phyloP scores from a whole-genome alignment of 2,329 filamentous ascomycete species.

The Penicillium olsonii region DNA sequence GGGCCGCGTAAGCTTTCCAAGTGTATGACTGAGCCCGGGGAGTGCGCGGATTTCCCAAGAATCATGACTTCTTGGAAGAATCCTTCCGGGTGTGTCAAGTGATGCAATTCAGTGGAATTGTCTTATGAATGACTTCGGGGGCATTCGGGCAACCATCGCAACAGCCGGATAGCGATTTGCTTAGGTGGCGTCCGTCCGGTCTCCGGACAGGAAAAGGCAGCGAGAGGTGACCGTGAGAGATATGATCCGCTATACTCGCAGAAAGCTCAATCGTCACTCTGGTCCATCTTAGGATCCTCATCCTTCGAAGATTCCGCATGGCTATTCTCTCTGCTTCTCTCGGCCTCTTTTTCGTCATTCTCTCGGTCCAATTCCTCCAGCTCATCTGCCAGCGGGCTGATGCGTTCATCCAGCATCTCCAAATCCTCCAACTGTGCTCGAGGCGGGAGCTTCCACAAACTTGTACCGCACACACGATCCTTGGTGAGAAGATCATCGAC shows the following conservation, averaged over 20 bases:
- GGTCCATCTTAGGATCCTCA: constrained; percentile 19
- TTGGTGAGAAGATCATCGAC: constrained; percentile 88
- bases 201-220: neutral
- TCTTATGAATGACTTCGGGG: too few species aligned
- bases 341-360: constrained; percentile 26
- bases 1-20: too few species aligned
- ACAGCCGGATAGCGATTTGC: neutral
- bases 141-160: too few species aligned
- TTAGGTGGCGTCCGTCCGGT: neutral
- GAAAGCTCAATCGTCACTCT: constrained; percentile 9
- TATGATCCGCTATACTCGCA: neutral
- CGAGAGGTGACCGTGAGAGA: neutral
- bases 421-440: constrained; percentile 83
- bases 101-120: too few species aligned
- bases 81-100: too few species aligned
- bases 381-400: constrained; percentile 76
- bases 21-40: too few species aligned
- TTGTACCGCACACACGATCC: constrained; percentile 87
- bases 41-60: too few species aligned
- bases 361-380: constrained; percentile 47
- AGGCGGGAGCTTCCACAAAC: constrained; percentile 85
- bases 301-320: constrained; percentile 18
- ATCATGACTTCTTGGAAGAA: too few species aligned
- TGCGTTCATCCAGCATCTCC: constrained; percentile 80
- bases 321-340: constrained; percentile 22